Base-by-base conservation (phyloP, 2,329 filamentous ascomycete species). In the Aureobasidium pullulans region DNA sequence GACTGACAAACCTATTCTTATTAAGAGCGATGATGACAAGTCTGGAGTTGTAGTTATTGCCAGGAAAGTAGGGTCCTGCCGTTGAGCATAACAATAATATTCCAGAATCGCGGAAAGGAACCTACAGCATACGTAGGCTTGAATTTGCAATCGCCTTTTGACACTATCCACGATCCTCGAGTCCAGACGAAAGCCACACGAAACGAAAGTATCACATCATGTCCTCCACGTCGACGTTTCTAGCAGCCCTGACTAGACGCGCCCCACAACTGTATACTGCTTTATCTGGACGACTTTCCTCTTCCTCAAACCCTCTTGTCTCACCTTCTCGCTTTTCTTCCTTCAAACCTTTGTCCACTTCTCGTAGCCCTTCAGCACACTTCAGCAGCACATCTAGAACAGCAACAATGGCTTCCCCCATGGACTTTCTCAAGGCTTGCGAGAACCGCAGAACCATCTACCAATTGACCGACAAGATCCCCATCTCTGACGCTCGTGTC, bases 381-480 rank as follows among this genome's bases (percentile, higher is more conserved):
- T 44, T 66, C 16, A 66, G 65, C 56, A 65, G 63, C 4, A 65
- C 67, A 7, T 42, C 50, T 19, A 39, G 34, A 32, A 58, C 67
- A 46, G 52, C 68, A 62, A 72, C 63, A 34, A 78, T 78, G 75
- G 67, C 73, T 52, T 67, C 68, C 66, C 72, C 68, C 42, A 64
- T 66, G 39, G 59, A 77, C 63, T 78, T 90, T 76, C 73, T 90
- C 71, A 78, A 85, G 63, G 81, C 84, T 70, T 72, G 88, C 78
- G 82, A 84, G 77, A 72, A 76, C 72, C 87, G 89, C 71, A 87
- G 88, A 74, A 81, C 83, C 70, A 66, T 72, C 68, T 73, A 73
- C 66, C 61, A 63, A n/a, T 63, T 73, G 57, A 67, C 64, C 79
- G 84, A 85, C 78, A 74, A 59, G 47, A 59, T 53, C 29, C 69